A percentile compares a stretch with the other conserved stretches of the same genome.
Evolutionary conservation across 2,329 filamentous ascomycete genomes (phyloP).

Genomic region (Pyrenochaeta sp.): DNA sequence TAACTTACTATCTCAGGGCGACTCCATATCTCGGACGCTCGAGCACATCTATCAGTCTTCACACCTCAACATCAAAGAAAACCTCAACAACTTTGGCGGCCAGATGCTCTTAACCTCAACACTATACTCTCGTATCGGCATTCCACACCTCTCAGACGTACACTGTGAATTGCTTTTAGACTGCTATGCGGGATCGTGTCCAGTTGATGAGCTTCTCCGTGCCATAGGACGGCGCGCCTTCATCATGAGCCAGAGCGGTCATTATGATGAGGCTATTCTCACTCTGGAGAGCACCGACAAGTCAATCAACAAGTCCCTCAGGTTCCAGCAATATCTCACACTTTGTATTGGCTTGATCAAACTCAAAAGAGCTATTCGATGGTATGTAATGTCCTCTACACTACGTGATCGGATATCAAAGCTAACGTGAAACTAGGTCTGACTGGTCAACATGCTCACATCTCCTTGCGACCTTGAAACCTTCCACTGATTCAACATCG

Average conservation of each 20-base stretch:
- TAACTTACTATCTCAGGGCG: too few relatives aligned
- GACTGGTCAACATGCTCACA: slow-evolving; percentile 65
- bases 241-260: slow-evolving; percentile 69
- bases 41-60: slow-evolving; percentile 84
- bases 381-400: slow-evolving; percentile 36
- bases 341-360: slow-evolving; percentile 72
- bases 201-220: slow-evolving; percentile 81
- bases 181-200: slow-evolving; percentile 69
- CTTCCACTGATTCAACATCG: slow-evolving; percentile 48
- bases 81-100: slow-evolving; percentile 76
- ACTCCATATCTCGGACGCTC: slow-evolving; percentile 67
- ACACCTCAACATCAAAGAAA: slow-evolving; percentile 79
- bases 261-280: slow-evolving; percentile 72
- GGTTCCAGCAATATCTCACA: slow-evolving; percentile 76
- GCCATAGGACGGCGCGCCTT: slow-evolving; percentile 75
- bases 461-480: slow-evolving; percentile 65
- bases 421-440: slow-evolving; percentile 45
- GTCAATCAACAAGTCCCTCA: slow-evolving; percentile 73
- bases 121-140: slow-evolving; percentile 77
- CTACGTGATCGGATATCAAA: slow-evolving; percentile 15
- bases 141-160: slow-evolving; percentile 64
- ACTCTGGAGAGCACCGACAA: slow-evolving; percentile 67
- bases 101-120: slow-evolving; percentile 76
- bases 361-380: slow-evolving; percentile 67
- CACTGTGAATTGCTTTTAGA: slow-evolving; percentile 77